These are phyloP conservation scores for Infundibulicybe gibba DNA, from an alignment of 768 basidiomycete species.

Conservation along the genomic window DNA sequence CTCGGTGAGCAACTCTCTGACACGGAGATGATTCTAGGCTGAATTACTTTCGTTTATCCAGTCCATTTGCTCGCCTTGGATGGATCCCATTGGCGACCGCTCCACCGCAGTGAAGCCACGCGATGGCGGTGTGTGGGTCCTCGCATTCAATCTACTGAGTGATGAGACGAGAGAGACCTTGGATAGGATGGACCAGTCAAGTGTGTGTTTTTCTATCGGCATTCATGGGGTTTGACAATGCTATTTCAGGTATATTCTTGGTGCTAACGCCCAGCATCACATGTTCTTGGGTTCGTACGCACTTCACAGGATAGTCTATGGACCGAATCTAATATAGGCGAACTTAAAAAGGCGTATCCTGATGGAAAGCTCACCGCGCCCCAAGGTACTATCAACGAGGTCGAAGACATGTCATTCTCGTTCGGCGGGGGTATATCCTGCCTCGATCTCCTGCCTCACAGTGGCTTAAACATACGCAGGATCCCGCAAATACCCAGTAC, in stretches of 20 bases:
- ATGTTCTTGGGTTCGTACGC: slow-evolving; percentile 43
- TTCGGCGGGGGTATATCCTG: slow-evolving; percentile 58
- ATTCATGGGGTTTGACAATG: neutral
- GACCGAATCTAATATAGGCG: slow-evolving; percentile 23
- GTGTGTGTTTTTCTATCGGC: slow-evolving; percentile 25
- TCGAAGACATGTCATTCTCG: slow-evolving; percentile 39
- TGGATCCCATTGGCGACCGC: slow-evolving; percentile 69
- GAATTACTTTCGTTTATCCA: slow-evolving; percentile 13
- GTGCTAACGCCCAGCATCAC: slow-evolving; percentile 52
- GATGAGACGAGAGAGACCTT: slow-evolving; percentile 58
- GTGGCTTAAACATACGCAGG: slow-evolving; percentile 15
- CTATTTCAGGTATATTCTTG: slow-evolving; percentile 46
- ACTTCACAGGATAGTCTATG: neutral
- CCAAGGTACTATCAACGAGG: slow-evolving; percentile 44
- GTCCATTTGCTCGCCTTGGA: slow-evolving; percentile 60
- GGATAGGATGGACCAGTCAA: slow-evolving; percentile 61
- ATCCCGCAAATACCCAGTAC: slow-evolving; percentile 53
- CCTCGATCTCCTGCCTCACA: too few relatives aligned
- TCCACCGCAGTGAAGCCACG: slow-evolving; percentile 71
- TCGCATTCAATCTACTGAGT: slow-evolving; percentile 70
- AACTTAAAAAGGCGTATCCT: slow-evolving; percentile 62
- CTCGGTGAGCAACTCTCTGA: slow-evolving; percentile 31
- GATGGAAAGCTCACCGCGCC: slow-evolving; percentile 68
- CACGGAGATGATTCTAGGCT: neutral
- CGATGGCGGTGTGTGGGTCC: slow-evolving; percentile 67